A percentile compares a stretch with the other conserved stretches of the same genome.
Evolutionary conservation across 192 early-diverging fungal genomes (phyloP).

Genomic region (Coemansia sp.): DNA sequence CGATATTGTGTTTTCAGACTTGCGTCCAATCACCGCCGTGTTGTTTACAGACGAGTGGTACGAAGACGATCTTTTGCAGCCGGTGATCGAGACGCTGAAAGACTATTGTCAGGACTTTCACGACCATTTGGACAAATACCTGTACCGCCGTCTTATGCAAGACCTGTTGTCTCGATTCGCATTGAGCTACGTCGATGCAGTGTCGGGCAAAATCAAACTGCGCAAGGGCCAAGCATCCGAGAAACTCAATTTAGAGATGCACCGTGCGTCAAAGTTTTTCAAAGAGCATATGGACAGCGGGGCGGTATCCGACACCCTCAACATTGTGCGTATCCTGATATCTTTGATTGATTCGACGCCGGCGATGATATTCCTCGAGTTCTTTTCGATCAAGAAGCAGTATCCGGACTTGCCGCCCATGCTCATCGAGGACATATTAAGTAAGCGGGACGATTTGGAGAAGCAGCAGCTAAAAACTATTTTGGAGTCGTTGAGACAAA

Average conservation of each 20-base stretch:
- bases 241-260: slow-evolving; percentile 75
- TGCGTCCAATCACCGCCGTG: slow-evolving; percentile 69
- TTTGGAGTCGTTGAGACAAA: slow-evolving; percentile 71
- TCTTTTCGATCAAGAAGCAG: slow-evolving; percentile 83
- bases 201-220: slow-evolving; percentile 55
- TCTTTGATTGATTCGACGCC: slow-evolving; percentile 67
- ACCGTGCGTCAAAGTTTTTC: slow-evolving; percentile 76
- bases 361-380: slow-evolving; percentile 88
- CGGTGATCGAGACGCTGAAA: slow-evolving; percentile 89
- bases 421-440: slow-evolving; percentile 90
- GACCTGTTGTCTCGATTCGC: slow-evolving; percentile 86
- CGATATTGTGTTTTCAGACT: slow-evolving; percentile 83
- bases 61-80: slow-evolving; percentile 80
- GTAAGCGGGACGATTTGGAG: slow-evolving; percentile 90
- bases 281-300: slow-evolving; percentile 65
- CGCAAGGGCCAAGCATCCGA: slow-evolving; percentile 73
- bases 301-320: slow-evolving; percentile 77
- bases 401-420: slow-evolving; percentile 89
- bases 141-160: slow-evolving; percentile 83
- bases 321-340: slow-evolving; percentile 19
- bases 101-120: slow-evolving; percentile 92
- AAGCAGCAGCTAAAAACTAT: slow-evolving; percentile 81
- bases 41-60: slow-evolving; percentile 90
- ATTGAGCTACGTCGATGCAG: slow-evolving; percentile 81
- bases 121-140: slow-evolving; percentile 81